Evolutionary conservation across 2,329 filamentous ascomycete genomes (phyloP), one percentile per base, ranked within the genome.

Genomic region (Westerdykella sp.): DNA sequence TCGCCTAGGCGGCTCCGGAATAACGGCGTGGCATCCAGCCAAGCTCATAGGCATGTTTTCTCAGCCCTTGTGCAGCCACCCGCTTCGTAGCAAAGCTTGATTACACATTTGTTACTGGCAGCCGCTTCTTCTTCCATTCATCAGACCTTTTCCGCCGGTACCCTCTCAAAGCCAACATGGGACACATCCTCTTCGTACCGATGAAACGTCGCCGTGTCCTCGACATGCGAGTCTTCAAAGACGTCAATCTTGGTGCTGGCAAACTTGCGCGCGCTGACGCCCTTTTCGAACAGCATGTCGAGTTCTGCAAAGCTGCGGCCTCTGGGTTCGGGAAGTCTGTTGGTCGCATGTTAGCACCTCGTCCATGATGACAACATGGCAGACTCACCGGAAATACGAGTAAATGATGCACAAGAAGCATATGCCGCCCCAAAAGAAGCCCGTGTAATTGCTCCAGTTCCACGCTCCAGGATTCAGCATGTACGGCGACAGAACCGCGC

Each of bases 401-500:
- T 91, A 95, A 13, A 93, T 69, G 57, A 90, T 80, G 70, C 86
- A 93, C 43, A 81, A 68, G 69, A 88, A 87, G 68, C 86, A 91
- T 44, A 87, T 82, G 0, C 83, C 85, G 12, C 80, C 83, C 85
- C 88, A 88, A 73, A 94, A 94, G 71, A 95, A 94, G 22, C 89
- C 88, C 0, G 88, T 79, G 56, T 79, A 93, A 69, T 93, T 93
- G 47, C 80, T 76, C 89, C 88, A 95, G 67, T 94, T 73, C 89
- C 90, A 95, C 0, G 81, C 84, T 1, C 74, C 76, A 0, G 89
- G 87, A 69, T 95, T 95, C 34, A 95, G 76, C 89, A 95, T 95
- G 69, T 94, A 95, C 0, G 89, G 89, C 0, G 87, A 94, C 34
- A 95, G 68, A 4, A 95, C 84, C 40, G 81, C 83, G 60, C 82